These are phyloP conservation scores for Sphagnum tenellum DNA, from an alignment of 225 moss, liverwort and hornwort species.

Conservation along the genomic window DNA sequence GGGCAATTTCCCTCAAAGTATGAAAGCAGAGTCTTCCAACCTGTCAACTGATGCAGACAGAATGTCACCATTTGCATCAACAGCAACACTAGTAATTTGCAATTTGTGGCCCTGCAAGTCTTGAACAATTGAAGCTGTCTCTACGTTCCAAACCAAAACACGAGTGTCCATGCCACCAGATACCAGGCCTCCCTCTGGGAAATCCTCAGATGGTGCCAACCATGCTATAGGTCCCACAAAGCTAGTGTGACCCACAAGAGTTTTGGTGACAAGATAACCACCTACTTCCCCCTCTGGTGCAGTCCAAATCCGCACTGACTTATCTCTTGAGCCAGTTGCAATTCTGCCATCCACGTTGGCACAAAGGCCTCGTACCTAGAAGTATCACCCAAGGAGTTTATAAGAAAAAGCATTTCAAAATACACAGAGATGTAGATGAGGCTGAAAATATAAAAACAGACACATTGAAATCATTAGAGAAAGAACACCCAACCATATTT, in stretches of 20 bases:
- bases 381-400: too few relatives aligned
- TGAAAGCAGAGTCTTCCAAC: conserved; percentile 11
- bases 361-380: conserved; percentile 79
- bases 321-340: conserved; percentile 93
- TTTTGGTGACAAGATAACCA: conserved; percentile 54
- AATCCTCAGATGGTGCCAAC: conserved; percentile 60
- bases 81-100: conserved; percentile 86
- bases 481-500: too few relatives aligned
- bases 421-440: too few relatives aligned
- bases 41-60: conserved; percentile 96
- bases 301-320: conserved; percentile 74
- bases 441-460: too few relatives aligned
- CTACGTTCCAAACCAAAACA: conserved; percentile 84
- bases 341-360: conserved; percentile 61
- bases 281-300: conserved; percentile 37
- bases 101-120: conserved; percentile 81
- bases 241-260: conserved; percentile 80
- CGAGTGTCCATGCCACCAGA: conserved; percentile 98
- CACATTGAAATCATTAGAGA: too few relatives aligned
- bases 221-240: conserved; percentile 94
- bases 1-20: too few relatives aligned
- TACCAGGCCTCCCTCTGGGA: conserved; percentile 78
- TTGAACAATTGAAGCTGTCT: conserved; percentile 43
- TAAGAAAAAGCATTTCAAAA: too few relatives aligned
- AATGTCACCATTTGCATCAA: conserved; percentile 67